Conservation (phyloP, 495 filamentous ascomycete species). For the Penicillium samsonianum region DNA sequence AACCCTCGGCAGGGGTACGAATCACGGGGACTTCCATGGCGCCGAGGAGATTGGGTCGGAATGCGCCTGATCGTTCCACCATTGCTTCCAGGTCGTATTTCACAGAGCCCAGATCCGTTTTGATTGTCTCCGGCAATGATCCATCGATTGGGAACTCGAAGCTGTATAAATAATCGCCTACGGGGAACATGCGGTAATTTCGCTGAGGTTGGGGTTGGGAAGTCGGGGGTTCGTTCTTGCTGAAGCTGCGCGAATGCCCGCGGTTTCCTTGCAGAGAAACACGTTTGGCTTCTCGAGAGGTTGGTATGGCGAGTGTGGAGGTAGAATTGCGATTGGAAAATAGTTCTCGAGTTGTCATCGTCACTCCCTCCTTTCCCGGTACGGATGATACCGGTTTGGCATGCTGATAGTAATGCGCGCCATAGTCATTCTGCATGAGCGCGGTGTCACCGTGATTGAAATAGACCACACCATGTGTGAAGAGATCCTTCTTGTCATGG, state of each 20-base stretch:
- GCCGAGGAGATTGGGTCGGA: slow-evolving; percentile 86
- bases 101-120: slow-evolving; percentile 84
- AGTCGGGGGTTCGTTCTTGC: slow-evolving; percentile 68
- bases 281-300: slow-evolving; percentile 55
- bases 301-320: slow-evolving; percentile 41
- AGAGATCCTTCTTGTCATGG: slow-evolving; percentile 68
- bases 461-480: slow-evolving; percentile 50
- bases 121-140: slow-evolving; percentile 87
- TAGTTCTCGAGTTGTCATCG: slow-evolving; percentile 43
- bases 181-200: slow-evolving; percentile 85
- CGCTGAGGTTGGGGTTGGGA: slow-evolving; percentile 71
- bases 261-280: slow-evolving; percentile 79
- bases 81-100: slow-evolving; percentile 86
- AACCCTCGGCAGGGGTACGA: slow-evolving; percentile 85
- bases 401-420: slow-evolving; percentile 46
- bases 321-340: slow-evolving; percentile 43
- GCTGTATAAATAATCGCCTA: slow-evolving; percentile 90
- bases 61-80: slow-evolving; percentile 88
- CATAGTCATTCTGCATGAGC: slow-evolving; percentile 67
- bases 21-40: slow-evolving; percentile 83
- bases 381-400: slow-evolving; percentile 43
- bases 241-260: slow-evolving; percentile 78
- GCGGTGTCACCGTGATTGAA: slow-evolving; percentile 56
- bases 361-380: slow-evolving; percentile 51
- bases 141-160: slow-evolving; percentile 96